Conservation (phyloP, 371 early-diverging fungal genomes). For the Cokeromyces recurvatus region DNA sequence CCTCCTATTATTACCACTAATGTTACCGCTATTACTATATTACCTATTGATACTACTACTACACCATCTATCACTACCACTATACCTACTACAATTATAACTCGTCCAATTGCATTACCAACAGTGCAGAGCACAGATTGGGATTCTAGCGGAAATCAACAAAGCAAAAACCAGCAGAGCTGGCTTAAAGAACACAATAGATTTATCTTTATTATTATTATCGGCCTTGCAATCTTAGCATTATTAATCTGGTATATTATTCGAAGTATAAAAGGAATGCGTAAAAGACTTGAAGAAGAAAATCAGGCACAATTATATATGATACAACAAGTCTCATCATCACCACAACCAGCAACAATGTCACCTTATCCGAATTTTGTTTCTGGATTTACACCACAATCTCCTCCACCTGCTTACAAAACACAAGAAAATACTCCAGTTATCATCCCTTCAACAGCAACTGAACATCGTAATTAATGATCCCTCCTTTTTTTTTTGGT, state of each 20-base stretch:
- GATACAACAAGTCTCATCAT: slow-evolving; percentile 18
- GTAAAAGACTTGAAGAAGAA: slow-evolving; percentile 22
- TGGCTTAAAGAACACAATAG: slow-evolving; percentile 26
- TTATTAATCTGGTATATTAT: slow-evolving; percentile 23
- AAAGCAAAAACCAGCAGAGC: slow-evolving; percentile 10
- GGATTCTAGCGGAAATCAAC: slow-evolving; percentile 10
- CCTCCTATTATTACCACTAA: not conserved
- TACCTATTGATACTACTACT: not conserved
- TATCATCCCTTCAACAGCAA: no score
- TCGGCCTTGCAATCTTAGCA: slow-evolving; percentile 10
- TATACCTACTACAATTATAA: not conserved
- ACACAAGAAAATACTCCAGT: slow-evolving; percentile 6
- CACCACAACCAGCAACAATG: slow-evolving; percentile 1
- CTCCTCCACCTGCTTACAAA: slow-evolving; percentile 19
- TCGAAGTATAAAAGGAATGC: slow-evolving; percentile 24
- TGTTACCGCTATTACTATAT: not conserved
- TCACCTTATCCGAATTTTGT: slow-evolving; percentile 1
- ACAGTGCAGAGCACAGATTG: slow-evolving; percentile 23
- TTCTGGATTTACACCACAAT: slow-evolving; percentile 5
- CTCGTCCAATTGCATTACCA: slow-evolving; percentile 4
- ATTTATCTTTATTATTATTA: slow-evolving; percentile 27
- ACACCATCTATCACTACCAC: not conserved
- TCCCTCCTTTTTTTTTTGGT: no score
- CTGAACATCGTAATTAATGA: no score
- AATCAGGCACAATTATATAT: slow-evolving; percentile 22